Evolutionary conservation across 371 early-diverging fungal species (phyloP).

Genomic region (Massospora cicadina): DNA sequence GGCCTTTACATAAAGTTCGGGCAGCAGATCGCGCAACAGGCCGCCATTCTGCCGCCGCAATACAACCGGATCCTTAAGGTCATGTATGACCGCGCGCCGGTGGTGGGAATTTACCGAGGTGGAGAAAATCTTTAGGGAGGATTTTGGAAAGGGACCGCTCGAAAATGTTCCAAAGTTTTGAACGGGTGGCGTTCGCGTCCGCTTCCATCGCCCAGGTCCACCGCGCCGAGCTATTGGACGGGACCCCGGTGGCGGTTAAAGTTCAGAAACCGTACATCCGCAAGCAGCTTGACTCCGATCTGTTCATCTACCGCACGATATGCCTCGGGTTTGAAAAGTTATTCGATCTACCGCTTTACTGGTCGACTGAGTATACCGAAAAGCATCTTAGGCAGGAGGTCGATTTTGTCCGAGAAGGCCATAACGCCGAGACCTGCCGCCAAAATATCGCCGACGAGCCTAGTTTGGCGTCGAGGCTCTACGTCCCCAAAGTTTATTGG

Average conservation of each 20-base stretch:
- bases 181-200: conserved; percentile 49
- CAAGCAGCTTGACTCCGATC: conserved; percentile 67
- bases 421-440: conserved; percentile 50
- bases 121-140: conserved; percentile 42
- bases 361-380: conserved; percentile 59
- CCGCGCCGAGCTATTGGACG: conserved; percentile 51
- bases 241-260: conserved; percentile 71
- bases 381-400: conserved; percentile 64
- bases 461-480: conserved; percentile 27
- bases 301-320: conserved; percentile 42
- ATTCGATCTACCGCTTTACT: conserved; percentile 73
- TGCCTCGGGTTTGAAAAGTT: conserved; percentile 40
- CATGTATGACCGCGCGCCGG: conserved; percentile 72
- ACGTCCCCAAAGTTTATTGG: conserved; percentile 66
- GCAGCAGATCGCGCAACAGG: conserved; percentile 67
- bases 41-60: conserved; percentile 55
- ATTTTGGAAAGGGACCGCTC: conserved; percentile 36
- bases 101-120: conserved; percentile 44
- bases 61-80: conserved; percentile 45
- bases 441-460: conserved; percentile 33
- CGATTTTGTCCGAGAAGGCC: conserved; percentile 67
- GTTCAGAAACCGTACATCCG: conserved; percentile 78
- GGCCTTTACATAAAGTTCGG: conserved; percentile 84
- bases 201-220: conserved; percentile 93
- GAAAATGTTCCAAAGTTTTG: conserved; percentile 57